Percentiles rank a stretch among this genome's conserved stretches.
These are phyloP conservation scores for Eutrema yunnanense DNA, from an alignment of 345 rosid genomes.

Conservation along the genomic window DNA sequence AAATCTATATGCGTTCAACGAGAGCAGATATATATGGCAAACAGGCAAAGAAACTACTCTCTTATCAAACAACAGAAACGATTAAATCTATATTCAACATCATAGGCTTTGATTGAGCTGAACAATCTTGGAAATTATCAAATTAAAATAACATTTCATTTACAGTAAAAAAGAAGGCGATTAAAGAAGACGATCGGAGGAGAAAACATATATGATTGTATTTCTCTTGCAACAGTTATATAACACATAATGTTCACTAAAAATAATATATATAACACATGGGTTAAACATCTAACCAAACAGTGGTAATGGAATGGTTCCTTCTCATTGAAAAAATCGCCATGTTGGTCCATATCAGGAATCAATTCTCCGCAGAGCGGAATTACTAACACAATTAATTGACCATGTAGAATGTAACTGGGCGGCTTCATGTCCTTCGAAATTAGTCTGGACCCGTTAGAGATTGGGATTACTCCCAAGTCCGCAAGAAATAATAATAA, in stretches of 20 bases:
- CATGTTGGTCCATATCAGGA: no score
- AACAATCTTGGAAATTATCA: not conserved
- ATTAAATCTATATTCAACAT: not conserved
- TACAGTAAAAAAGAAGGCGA: not conserved
- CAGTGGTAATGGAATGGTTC: no score
- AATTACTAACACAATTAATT: no score
- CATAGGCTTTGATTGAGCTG: not conserved
- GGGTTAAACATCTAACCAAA: not conserved
- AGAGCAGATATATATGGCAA: not conserved
- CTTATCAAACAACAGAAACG: not conserved
- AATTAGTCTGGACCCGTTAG: no score
- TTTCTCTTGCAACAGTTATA: not conserved
- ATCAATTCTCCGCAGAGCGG: no score
- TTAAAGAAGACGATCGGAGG: not conserved
- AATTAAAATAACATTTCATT: not conserved
- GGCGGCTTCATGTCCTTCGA: no score
- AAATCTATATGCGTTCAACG: not conserved
- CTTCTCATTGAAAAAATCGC: rapidly evolving
- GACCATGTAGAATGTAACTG: no score
- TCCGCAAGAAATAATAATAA: no score
- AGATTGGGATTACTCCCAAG: no score
- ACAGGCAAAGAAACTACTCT: not conserved
- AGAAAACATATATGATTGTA: not conserved
- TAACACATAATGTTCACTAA: not conserved
- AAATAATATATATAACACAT: not conserved